phyloP scores from a whole-genome alignment of 352 stramenopile genomes.

The Globisporangium nodosum region DNA sequence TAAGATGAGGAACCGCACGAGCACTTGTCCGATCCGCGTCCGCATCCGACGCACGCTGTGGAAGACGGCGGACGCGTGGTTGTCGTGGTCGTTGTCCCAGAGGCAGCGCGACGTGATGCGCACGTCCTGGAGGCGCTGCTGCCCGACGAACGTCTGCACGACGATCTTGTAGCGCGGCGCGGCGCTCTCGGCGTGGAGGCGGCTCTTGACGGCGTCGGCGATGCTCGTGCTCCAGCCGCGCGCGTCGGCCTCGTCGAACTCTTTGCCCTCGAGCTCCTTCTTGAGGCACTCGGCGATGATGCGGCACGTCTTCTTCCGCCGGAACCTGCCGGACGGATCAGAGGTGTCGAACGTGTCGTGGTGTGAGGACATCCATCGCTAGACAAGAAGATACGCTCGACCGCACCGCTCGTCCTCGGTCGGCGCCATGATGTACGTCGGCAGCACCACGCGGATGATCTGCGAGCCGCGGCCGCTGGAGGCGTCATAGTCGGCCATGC shows the following conservation, averaged over 20 bases:
- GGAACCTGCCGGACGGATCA: slow-evolving; percentile 34
- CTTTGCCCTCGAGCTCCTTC: slow-evolving; percentile 63
- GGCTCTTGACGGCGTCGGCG: slow-evolving; percentile 55
- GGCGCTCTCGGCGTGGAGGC: slow-evolving; percentile 56
- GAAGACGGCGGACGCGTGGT: slow-evolving; percentile 88
- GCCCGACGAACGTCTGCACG: slow-evolving; percentile 92
- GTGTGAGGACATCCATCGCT: not conserved
- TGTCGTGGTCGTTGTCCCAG: slow-evolving; percentile 92
- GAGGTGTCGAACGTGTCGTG: not conserved
- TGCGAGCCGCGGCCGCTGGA: slow-evolving; percentile 34
- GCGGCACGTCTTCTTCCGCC: slow-evolving; percentile 61
- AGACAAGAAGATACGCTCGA: not conserved
- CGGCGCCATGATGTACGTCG: slow-evolving; percentile 80
- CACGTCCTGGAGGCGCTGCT: slow-evolving; percentile 92
- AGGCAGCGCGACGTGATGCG: slow-evolving; percentile 91
- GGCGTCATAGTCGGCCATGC: slow-evolving; percentile 53
- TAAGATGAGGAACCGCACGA: too few species aligned
- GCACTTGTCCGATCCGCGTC: too few species aligned
- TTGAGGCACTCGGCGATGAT: slow-evolving; percentile 70
- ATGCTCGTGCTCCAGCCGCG: slow-evolving; percentile 63
- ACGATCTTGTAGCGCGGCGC: slow-evolving; percentile 92
- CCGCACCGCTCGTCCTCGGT: slow-evolving; percentile 70
- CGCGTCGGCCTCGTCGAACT: slow-evolving; percentile 68
- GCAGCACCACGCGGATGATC: slow-evolving; percentile 79
- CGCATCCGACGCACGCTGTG: slow-evolving; percentile 57